Percentiles rank a stretch among this genome's conserved stretches.
phyloP scores from a whole-genome alignment of 108 stramenopile species.

The Nitzschia palea region DNA sequence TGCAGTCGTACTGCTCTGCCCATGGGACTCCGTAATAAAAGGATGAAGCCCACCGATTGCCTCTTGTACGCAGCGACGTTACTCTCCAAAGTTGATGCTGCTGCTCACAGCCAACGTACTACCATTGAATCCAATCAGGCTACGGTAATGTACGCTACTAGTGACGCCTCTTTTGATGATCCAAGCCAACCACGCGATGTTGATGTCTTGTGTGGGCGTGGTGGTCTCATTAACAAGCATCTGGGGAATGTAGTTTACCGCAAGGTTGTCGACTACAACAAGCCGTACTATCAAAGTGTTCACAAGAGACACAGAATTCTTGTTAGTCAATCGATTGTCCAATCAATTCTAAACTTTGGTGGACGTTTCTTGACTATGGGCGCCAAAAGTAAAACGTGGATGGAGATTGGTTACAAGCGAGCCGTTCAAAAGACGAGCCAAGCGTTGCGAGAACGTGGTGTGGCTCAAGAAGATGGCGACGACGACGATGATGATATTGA shows the following conservation, averaged over 20 bases:
- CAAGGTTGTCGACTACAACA: conserved; percentile 60
- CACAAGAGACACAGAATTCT: conserved; percentile 78
- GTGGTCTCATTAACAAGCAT: conserved; percentile 79
- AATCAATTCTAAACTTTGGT: conserved; percentile 39
- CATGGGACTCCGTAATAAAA: conserved; percentile 31
- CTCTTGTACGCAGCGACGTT: conserved; percentile 34
- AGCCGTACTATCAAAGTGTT: conserved; percentile 58
- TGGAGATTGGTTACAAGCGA: conserved; percentile 29
- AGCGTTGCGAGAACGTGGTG: conserved; percentile 31
- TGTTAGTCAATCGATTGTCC: conserved; percentile 80
- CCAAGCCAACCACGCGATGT: conserved; percentile 17
- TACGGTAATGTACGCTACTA: not conserved
- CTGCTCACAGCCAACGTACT: not conserved
- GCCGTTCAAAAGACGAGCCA: conserved; percentile 57
- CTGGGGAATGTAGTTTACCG: conserved; percentile 77
- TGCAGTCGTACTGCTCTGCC: conserved; percentile 9
- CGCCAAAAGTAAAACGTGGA: conserved; percentile 24
- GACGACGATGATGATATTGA: conserved; percentile 1
- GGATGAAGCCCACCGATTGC: conserved; percentile 37
- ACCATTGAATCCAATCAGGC: not conserved
- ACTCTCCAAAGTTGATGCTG: conserved; percentile 10
- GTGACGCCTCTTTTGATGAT: not conserved
- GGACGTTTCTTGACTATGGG: conserved; percentile 35
- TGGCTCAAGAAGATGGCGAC: conserved; percentile 5
- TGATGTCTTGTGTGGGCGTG: conserved; percentile 78